Evolutionary conservation across 768 basidiomycete species (phyloP).

Genomic region (Leccinellum albellum): DNA sequence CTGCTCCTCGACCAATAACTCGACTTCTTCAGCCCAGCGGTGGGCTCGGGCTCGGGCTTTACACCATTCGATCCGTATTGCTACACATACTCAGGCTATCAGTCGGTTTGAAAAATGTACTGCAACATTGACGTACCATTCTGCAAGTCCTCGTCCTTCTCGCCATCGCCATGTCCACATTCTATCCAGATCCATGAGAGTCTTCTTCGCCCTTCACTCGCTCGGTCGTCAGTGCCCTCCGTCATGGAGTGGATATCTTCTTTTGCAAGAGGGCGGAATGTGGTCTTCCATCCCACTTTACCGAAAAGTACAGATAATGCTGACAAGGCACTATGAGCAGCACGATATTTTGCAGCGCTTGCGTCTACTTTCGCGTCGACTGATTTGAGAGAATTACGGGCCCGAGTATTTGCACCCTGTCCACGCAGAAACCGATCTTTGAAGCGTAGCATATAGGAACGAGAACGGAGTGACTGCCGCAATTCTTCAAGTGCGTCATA

Average conservation of each 20-base stretch:
- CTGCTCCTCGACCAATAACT: not conserved
- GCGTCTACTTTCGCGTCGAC: not conserved
- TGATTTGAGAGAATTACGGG: not conserved
- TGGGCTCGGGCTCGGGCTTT: not conserved
- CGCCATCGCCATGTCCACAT: not conserved
- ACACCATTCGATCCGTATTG: not conserved
- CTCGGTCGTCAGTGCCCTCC: not conserved
- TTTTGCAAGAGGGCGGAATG: not conserved
- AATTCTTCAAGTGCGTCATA: not conserved
- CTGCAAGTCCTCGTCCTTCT: not conserved
- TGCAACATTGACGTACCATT: not conserved
- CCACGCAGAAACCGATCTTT: not conserved
- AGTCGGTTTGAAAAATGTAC: no score
- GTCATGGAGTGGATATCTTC: not conserved
- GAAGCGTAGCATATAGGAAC: not conserved
- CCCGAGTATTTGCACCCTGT: not conserved
- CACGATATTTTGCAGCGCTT: not conserved
- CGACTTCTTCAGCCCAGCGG: not conserved
- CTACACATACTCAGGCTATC: not conserved
- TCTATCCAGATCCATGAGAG: conserved; percentile 2
- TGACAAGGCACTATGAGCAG: not conserved
- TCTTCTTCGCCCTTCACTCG: not conserved
- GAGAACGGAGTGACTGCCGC: not conserved
- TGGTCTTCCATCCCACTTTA: not conserved
- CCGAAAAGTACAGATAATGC: not conserved